phyloP scores from a whole-genome alignment of 208 protist species.

The Leishmania aethiopica region DNA sequence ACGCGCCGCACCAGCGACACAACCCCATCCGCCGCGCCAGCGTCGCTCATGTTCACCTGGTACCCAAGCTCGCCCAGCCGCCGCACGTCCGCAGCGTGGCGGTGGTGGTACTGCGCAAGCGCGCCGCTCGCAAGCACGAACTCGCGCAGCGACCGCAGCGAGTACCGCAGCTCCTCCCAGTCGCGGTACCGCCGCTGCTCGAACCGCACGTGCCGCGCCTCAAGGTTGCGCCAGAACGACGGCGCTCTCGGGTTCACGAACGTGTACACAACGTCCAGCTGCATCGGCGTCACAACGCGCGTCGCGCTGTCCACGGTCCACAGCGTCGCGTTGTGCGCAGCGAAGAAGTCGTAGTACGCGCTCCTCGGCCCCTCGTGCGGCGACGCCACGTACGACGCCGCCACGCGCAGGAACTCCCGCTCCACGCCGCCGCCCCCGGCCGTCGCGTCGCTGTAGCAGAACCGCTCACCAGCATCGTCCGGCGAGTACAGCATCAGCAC shows the following conservation, averaged over 20 bases:
- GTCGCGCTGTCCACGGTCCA: slow-evolving; percentile 39
- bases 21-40: slow-evolving; percentile 13
- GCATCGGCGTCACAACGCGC: slow-evolving; percentile 35
- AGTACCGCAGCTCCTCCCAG: slow-evolving; percentile 68
- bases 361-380: slow-evolving; percentile 15
- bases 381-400: slow-evolving; percentile 40
- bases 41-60: slow-evolving; percentile 25
- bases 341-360: slow-evolving; percentile 47
- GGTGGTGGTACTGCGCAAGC: slow-evolving; percentile 29
- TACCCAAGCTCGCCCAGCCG: slow-evolving; percentile 28
- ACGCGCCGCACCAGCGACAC: slow-evolving; percentile 34
- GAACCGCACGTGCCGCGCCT: slow-evolving; percentile 26
- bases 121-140: slow-evolving; percentile 30
- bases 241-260: slow-evolving; percentile 53
- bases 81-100: slow-evolving; percentile 25
- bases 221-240: slow-evolving; percentile 33
- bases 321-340: slow-evolving; percentile 36
- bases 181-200: slow-evolving; percentile 38
- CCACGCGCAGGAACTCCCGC: slow-evolving; percentile 28
- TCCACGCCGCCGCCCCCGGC: slow-evolving; percentile 9
- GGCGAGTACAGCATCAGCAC: slow-evolving; percentile 41
- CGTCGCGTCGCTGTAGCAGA: slow-evolving; percentile 23
- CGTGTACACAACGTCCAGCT: slow-evolving; percentile 60
- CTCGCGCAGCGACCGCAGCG: slow-evolving; percentile 41
- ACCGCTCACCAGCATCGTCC: not conserved